Evolutionary conservation across 1,139 yeast genomes (phyloP).

Genomic region (Suhomyces guaymorum): DNA sequence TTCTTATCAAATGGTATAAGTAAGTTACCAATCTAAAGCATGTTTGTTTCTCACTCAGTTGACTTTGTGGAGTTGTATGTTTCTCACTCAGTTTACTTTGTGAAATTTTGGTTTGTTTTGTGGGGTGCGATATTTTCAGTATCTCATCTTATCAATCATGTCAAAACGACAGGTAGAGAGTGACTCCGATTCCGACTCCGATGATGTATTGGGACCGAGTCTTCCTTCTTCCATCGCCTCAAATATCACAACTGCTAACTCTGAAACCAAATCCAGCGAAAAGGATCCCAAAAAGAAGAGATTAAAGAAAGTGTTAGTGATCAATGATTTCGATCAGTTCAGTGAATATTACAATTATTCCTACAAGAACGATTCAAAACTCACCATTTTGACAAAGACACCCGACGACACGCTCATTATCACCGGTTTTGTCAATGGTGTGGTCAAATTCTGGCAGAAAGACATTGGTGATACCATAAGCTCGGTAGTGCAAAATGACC

Average conservation of each 20-base stretch:
- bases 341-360: slow-evolving; percentile 13
- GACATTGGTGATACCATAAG: slow-evolving; percentile 1
- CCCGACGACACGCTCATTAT: slow-evolving; percentile 23
- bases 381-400: slow-evolving; percentile 13
- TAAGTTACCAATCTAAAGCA: too few relatives aligned
- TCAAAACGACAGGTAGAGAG: slow-evolving; percentile 1
- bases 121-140: background rate
- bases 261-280: too few relatives aligned
- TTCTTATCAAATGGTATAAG: too few relatives aligned
- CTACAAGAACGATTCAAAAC: slow-evolving; percentile 12
- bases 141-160: slow-evolving; percentile 1
- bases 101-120: too few relatives aligned
- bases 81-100: too few relatives aligned
- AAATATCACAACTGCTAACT: too few relatives aligned
- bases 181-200: slow-evolving; percentile 6
- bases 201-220: slow-evolving; percentile 13
- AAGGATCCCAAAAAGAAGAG: background rate
- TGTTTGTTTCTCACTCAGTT: too few relatives aligned
- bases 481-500: slow-evolving; percentile 1
- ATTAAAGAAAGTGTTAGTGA: slow-evolving; percentile 1
- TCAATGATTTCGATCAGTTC: slow-evolving; percentile 7
- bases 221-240: slow-evolving; percentile 1
- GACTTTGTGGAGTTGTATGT: too few relatives aligned
- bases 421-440: slow-evolving; percentile 42
- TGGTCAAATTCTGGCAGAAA: slow-evolving; percentile 43